Base-by-base conservation (phyloP, 2,329 filamentous ascomycete species). In the Penicillium decumbens region DNA sequence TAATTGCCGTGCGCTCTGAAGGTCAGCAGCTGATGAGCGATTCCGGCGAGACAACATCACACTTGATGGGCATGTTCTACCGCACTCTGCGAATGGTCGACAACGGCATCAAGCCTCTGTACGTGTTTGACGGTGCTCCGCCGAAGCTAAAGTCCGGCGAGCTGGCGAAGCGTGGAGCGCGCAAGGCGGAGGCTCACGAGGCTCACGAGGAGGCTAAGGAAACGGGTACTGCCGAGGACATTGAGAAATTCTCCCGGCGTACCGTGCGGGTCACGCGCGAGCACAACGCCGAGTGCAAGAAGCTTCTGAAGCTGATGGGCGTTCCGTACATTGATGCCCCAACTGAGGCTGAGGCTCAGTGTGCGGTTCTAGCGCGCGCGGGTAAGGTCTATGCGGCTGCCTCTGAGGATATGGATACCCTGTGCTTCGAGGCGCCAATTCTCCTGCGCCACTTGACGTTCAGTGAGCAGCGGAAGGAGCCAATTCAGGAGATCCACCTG, bases 1-100 rank as follows among this genome's bases (percentile, higher is more conserved):
- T 98, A 53, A 93, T 98, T 68, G 93, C 93, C 43, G 93, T 98
- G 47, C 90, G 93, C 61, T 96, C 91, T 64, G 90, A 95, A 63
- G 93, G 93, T 61, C 89, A 98, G 71, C 90, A 96, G 73, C 85
- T 98, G 63, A 97, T 85, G 80, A 95, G 86, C 72, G 93, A 98
- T 65, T 86, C 85, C 45, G 93, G 93, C 65, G 90, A 97, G 72
- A 98, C 93, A 1, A 98, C 93, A 0, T 98, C 93, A 15, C 93
- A 98, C 70, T 77, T 98, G 13, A 97, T 98, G 91, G 93, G 93
- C 66, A 92, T 98, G 84, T 98, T 98, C 77, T 98, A 98, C 78
- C 91, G 93, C 62, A 98, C 93, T 2, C 80, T 98, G 6, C 90
- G 93, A 62, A 97, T 98, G 76, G 89, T 97, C 65, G 93, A 98